phyloP scores from a whole-genome alignment of 2,329 filamentous ascomycete genomes.

The Penicillium sp. region DNA sequence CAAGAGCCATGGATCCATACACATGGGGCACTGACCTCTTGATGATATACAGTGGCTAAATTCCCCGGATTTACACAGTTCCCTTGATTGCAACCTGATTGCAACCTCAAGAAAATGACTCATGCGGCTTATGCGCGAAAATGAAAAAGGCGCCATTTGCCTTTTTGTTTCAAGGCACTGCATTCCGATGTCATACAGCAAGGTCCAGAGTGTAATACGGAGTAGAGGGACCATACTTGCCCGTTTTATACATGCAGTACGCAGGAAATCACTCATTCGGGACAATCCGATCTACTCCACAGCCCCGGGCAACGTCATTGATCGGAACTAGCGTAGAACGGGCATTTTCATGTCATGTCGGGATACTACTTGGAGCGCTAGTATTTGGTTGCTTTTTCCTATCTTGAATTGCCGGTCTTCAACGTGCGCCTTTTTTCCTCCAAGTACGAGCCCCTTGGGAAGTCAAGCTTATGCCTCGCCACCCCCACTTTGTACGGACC shows the following conservation, averaged over 20 bases:
- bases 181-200: background rate
- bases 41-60: background rate
- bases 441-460: background rate
- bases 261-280: slow-evolving; percentile 2
- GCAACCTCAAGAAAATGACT: background rate
- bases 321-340: background rate
- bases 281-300: slow-evolving; percentile 1
- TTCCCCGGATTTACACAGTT: background rate
- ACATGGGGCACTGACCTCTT: background rate
- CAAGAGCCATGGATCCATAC: background rate
- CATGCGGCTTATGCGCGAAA: background rate
- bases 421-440: slow-evolving; percentile 2
- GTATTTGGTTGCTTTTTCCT: background rate
- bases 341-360: background rate
- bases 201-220: background rate
- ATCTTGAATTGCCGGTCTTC: background rate
- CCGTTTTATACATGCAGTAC: background rate
- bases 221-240: no score
- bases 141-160: background rate
- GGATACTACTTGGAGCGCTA: no score
- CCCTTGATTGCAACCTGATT: background rate
- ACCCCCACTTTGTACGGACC: slow-evolving; percentile 14
- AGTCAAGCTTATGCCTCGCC: slow-evolving; percentile 4
- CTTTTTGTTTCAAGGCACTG: background rate
- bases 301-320: slow-evolving; percentile 3